Evolutionary conservation across 2,329 filamentous ascomycete genomes (phyloP).

Genomic region (Colletotrichum higginsianum): DNA sequence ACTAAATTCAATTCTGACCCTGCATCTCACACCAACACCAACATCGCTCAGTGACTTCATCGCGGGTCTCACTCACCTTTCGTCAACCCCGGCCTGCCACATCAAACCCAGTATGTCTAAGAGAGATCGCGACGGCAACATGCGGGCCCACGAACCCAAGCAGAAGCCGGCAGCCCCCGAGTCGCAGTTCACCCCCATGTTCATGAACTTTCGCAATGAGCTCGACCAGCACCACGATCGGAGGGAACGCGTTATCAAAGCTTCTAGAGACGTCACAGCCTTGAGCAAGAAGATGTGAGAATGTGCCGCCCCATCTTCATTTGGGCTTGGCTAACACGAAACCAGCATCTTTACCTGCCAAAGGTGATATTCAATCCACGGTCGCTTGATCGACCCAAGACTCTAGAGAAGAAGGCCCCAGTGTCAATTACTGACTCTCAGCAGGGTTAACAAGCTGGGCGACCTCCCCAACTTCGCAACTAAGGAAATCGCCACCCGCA

Average conservation of each 20-base stretch:
- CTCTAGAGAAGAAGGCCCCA: neutral
- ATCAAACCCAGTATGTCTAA: conserved; percentile 52
- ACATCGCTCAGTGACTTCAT: conserved; percentile 27
- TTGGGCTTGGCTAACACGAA: conserved; percentile 7
- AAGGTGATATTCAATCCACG: conserved; percentile 48
- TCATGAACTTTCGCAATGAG: conserved; percentile 87
- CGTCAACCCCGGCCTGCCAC: neutral
- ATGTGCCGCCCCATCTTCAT: accelerated
- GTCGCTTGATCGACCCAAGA: neutral
- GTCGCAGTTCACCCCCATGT: conserved; percentile 78
- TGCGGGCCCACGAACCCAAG: conserved; percentile 55
- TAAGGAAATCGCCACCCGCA: conserved; percentile 78
- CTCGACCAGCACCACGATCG: conserved; percentile 96
- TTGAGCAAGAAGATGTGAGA: conserved; percentile 95
- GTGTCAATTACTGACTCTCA: conserved; percentile 24
- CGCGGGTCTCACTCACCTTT: conserved; percentile 1
- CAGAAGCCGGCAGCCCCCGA: conserved; percentile 52
- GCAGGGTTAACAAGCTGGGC: conserved; percentile 39
- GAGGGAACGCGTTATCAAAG: conserved; percentile 90
- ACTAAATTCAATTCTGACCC: conserved; percentile 37
- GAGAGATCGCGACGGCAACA: conserved; percentile 67
- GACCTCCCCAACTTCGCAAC: conserved; percentile 62
- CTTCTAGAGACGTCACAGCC: conserved; percentile 91
- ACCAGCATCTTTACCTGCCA: conserved; percentile 57
- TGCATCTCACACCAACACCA: conserved; percentile 12